Evolutionary conservation across 2,329 filamentous ascomycete genomes (phyloP).

Genomic region (Pestalotiopsis sp.): DNA sequence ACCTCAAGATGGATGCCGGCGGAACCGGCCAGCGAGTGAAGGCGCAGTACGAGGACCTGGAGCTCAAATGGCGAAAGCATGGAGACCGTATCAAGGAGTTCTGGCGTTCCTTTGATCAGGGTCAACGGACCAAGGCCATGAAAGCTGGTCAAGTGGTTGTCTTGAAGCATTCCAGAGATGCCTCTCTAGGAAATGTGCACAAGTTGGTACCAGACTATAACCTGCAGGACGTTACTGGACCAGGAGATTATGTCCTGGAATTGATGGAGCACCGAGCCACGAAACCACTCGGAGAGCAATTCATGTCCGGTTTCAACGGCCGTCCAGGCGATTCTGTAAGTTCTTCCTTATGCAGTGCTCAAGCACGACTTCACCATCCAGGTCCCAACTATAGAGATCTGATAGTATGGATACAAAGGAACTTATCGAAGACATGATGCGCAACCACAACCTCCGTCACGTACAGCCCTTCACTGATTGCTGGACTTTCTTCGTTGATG

Average conservation of each 20-base stretch:
- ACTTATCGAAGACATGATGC: slow-evolving; percentile 36
- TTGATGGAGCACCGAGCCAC: slow-evolving; percentile 39
- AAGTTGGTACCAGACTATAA: slow-evolving; percentile 46
- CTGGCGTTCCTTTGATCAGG: slow-evolving; percentile 39
- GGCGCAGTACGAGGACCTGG: slow-evolving; percentile 38
- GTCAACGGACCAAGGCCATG: slow-evolving; percentile 34
- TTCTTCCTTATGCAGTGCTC: not conserved
- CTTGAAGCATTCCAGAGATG: slow-evolving; percentile 34
- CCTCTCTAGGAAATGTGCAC: slow-evolving; percentile 34
- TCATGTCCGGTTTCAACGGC: slow-evolving; percentile 28
- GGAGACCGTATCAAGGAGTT: slow-evolving; percentile 32
- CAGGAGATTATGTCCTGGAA: slow-evolving; percentile 35
- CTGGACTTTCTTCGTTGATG: slow-evolving; percentile 37
- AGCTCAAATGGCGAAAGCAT: slow-evolving; percentile 37
- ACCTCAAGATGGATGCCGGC: not conserved
- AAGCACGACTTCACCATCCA: not conserved
- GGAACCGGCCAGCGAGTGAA: slow-evolving; percentile 13
- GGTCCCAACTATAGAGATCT: not conserved
- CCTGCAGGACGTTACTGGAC: slow-evolving; percentile 37
- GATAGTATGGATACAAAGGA: not conserved
- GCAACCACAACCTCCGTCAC: slow-evolving; percentile 31
- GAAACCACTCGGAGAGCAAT: slow-evolving; percentile 33
- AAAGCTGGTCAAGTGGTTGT: slow-evolving; percentile 34
- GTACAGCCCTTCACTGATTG: slow-evolving; percentile 27
- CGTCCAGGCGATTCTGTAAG: slow-evolving; percentile 33